Evolutionary conservation across 1,284 basidiomycete species (phyloP), one percentile per base, ranked within the genome.

Genomic region (Phellinidium pouzarii): DNA sequence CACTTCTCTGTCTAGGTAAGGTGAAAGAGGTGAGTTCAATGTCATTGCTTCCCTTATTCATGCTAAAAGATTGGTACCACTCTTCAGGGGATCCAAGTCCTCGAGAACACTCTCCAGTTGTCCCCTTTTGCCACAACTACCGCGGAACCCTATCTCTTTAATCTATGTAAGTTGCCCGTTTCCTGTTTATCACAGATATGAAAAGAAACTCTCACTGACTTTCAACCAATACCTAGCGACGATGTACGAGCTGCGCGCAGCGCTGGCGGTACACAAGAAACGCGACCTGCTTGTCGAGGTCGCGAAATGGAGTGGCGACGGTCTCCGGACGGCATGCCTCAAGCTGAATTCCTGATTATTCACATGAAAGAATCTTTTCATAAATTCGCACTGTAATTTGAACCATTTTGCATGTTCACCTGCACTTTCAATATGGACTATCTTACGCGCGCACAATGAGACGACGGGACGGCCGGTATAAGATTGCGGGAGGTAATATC

Each of bases 281-380:
- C 79, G 79, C 42, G 77, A 79, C 20, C 69, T 91, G 26, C 69
- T 91, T 36, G 60, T 87, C 22, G 80, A 88, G 56, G 85, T 87
- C 0, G 82, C 87, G 8, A 83, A 84, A 63, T 90, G 85, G 86
- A 84, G 84, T 53, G 88, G 87, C 2, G 87, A 91, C 64, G 87
- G 87, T 1, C 65, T 91, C 58, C 79, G 76, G 59, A 79, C 81
- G n/a, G 76, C 79, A n/a, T 87, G 84, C 65, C 67, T 91, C 60
- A 91, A 91, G 68, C 79, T 91, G 76, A 82, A 50, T 20, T n/a
- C 38, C 12, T 50, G 19, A 40, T n/a, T 40, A 40, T 20, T 20
- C 3, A 40, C 3, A 3, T n/a, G n/a, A n/a, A n/a, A n/a, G n/a
- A n/a, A n/a, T n/a, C n/a, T n/a, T n/a, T n/a, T n/a, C n/a, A n/a